These are phyloP conservation scores for Craterostigma plantagineum DNA, from an alignment of 257 asterid genomes.

Conservation along the genomic window DNA sequence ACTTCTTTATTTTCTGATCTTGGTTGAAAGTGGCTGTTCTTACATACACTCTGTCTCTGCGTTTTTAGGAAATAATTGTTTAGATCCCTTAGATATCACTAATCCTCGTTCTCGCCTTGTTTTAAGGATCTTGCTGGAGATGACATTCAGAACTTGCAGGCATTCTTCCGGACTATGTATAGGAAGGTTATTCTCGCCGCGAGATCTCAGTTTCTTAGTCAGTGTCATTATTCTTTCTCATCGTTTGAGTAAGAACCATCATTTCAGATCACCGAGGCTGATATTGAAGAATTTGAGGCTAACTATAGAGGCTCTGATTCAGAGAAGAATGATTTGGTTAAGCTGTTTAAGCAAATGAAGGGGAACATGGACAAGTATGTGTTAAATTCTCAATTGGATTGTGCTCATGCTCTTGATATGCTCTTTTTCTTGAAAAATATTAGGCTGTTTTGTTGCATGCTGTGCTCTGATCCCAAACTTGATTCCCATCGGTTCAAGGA, in stretches of 20 bases:
- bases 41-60: no score
- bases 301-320: constrained; percentile 77
- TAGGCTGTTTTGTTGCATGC: constrained; percentile 92
- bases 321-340: constrained; percentile 73
- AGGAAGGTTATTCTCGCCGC: constrained; percentile 35
- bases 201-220: constrained; percentile 1
- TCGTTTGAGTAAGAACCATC: constrained; percentile 2
- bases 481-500: constrained; percentile 97
- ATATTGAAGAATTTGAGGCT: constrained; percentile 86
- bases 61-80: no score
- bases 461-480: constrained; percentile 66
- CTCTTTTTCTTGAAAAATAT: constrained; percentile 6
- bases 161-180: constrained; percentile 59
- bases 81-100: no score
- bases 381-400: background rate
- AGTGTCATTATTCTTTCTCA: constrained; percentile 2
- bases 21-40: no score
- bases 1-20: no score
- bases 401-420: background rate
- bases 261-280: constrained; percentile 63
- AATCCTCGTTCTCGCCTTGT: constrained; percentile 4
- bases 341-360: constrained; percentile 47
- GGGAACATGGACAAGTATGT: constrained; percentile 78
- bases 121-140: constrained; percentile 82
- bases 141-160: constrained; percentile 52